These are phyloP conservation scores for Blastocystis sp. DNA, from an alignment of 352 stramenopile species.

Conservation along the genomic window DNA sequence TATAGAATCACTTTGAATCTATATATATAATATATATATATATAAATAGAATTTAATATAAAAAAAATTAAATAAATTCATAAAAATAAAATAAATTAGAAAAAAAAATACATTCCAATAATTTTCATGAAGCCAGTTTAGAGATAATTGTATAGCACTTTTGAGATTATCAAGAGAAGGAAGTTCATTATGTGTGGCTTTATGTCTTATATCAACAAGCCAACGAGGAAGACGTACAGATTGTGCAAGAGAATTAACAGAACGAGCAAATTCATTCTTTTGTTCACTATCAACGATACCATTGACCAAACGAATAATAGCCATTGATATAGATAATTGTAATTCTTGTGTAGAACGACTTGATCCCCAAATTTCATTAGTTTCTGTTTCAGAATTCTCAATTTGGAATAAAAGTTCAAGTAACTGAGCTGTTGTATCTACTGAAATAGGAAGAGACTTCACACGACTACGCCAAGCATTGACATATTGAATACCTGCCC, in stretches of 20 bases:
- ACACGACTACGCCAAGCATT: not conserved
- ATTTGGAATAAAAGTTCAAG: not conserved
- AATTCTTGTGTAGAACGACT: not conserved
- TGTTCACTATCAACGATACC: slow-evolving; percentile 34
- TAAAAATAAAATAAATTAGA: too few relatives aligned
- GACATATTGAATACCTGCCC: slow-evolving; percentile 7
- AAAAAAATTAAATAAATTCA: too few relatives aligned
- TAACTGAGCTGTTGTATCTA: slow-evolving; percentile 9
- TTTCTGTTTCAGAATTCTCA: not conserved
- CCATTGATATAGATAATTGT: slow-evolving; percentile 1
- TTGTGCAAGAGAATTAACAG: slow-evolving; percentile 21
- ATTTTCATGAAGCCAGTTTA: too few relatives aligned
- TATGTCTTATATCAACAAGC: slow-evolving; percentile 38
- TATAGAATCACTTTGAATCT: too few relatives aligned
- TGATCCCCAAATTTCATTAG: not conserved
- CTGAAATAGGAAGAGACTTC: not conserved
- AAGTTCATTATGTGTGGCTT: slow-evolving; percentile 31
- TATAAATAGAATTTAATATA: too few relatives aligned
- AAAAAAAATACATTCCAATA: too few relatives aligned
- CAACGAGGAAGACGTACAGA: slow-evolving; percentile 16
- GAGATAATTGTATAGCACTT: too few relatives aligned
- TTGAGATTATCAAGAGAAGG: slow-evolving; percentile 26
- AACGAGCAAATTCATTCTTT: slow-evolving; percentile 15
- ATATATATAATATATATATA: too few relatives aligned
- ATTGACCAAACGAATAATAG: slow-evolving; percentile 38